A percentile compares a stretch with the other conserved stretches of the same genome.
Evolutionary conservation across 2,329 filamentous ascomycete species (phyloP).

Genomic region (Fusarium abutilonis): DNA sequence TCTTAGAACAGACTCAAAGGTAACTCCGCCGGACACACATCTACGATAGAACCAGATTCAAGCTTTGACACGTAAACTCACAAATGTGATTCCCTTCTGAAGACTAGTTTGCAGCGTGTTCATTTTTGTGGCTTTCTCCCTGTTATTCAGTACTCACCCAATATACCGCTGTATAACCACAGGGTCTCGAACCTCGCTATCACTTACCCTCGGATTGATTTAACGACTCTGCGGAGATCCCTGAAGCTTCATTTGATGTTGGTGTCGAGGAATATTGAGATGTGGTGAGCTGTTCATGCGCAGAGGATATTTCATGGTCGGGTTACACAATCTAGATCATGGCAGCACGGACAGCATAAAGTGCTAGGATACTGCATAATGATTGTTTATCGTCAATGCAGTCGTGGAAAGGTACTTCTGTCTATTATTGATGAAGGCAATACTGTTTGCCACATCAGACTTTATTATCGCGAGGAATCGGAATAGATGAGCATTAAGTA

Average conservation of each 20-base stretch:
- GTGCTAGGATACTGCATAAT: constrained; percentile 58
- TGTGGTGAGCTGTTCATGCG: constrained; percentile 67
- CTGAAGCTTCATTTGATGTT: constrained; percentile 52
- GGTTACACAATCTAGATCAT: constrained; percentile 70
- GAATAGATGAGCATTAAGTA: background rate
- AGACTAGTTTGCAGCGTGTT: constrained; percentile 47
- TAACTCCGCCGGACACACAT: too few relatives aligned
- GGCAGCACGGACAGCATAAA: constrained; percentile 65
- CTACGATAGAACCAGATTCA: too few relatives aligned
- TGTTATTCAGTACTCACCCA: constrained; percentile 56
- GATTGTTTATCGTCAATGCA: background rate
- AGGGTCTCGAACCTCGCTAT: constrained; percentile 52
- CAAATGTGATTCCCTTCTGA: constrained; percentile 46
- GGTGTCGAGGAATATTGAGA: constrained; percentile 66
- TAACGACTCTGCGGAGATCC: constrained; percentile 48
- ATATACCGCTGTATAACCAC: constrained; percentile 24
- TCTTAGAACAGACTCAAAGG: too few relatives aligned
- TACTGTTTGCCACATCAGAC: too few relatives aligned
- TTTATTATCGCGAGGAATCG: background rate
- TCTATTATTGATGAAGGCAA: background rate
- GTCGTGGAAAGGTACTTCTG: too few relatives aligned
- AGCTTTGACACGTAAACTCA: background rate
- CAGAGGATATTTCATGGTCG: constrained; percentile 67
- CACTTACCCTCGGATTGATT: constrained; percentile 53
- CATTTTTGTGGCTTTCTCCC: constrained; percentile 51